A percentile compares a stretch with the other conserved stretches of the same genome.
phyloP scores from a whole-genome alignment of 106 monocot genomes.

The Chionographis japonica region DNA sequence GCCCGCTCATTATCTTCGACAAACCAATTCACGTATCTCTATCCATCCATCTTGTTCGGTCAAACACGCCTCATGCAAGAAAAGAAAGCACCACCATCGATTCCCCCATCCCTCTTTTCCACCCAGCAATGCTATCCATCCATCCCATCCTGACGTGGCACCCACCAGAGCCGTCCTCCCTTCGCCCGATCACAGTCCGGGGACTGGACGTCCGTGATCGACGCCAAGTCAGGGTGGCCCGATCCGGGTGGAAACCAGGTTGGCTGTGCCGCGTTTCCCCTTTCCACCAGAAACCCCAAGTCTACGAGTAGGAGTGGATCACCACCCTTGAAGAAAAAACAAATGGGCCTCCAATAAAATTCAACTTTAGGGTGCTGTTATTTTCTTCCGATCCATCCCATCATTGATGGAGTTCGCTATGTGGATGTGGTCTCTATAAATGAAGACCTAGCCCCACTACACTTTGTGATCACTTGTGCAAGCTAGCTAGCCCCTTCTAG shows the following conservation, averaged over 20 bases:
- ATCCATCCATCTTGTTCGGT: constrained; percentile 23
- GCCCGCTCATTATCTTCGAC: too few relatives aligned
- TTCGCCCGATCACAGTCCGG: too few relatives aligned
- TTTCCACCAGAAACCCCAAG: constrained; percentile 6
- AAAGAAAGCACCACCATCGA: constrained; percentile 13
- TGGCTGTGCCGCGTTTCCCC: background rate
- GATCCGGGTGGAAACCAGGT: too few relatives aligned
- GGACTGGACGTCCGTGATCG: too few relatives aligned
- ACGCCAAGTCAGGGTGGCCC: too few relatives aligned
- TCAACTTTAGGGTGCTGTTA: background rate
- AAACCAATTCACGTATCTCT: too few relatives aligned
- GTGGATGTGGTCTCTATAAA: background rate
- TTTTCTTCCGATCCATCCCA: background rate
- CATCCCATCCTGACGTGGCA: background rate
- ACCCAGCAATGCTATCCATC: background rate
- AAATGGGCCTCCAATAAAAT: background rate
- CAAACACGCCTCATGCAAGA: constrained; percentile 53
- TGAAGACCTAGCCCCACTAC: background rate
- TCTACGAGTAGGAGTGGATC: constrained; percentile 10
- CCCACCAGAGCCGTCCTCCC: background rate
- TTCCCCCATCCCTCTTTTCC: background rate
- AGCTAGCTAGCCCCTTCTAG: too few relatives aligned
- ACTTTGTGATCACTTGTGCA: background rate
- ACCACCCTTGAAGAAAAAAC: constrained; percentile 1
- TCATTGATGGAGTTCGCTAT: background rate